A percentile compares a stretch with the other conserved stretches of the same genome.
These are phyloP conservation scores for Melampsora americana DNA, from an alignment of 1,284 basidiomycete genomes.

Conservation along the genomic window DNA sequence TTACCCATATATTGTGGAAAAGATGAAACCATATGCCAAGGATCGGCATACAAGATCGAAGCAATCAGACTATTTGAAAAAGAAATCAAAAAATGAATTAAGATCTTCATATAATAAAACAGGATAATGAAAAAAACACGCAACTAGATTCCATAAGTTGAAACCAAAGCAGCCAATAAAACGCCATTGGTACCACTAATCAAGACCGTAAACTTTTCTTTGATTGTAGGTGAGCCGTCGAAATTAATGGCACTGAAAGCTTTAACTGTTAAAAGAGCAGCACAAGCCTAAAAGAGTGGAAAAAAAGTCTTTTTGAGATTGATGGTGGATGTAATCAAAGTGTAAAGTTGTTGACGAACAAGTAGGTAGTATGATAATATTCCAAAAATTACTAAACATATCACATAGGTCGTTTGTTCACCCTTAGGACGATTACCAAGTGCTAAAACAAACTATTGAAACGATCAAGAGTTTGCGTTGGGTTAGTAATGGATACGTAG, in stretches of 20 bases:
- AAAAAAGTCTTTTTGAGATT: not conserved
- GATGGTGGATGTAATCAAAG: slow-evolving; percentile 6
- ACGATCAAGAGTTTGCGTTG: not conserved
- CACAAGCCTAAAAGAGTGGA: slow-evolving; percentile 24
- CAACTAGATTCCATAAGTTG: slow-evolving; percentile 67
- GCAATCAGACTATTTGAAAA: slow-evolving; percentile 60
- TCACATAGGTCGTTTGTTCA: slow-evolving; percentile 74
- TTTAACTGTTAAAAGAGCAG: slow-evolving; percentile 27
- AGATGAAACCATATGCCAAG: slow-evolving; percentile 97
- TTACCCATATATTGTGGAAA: slow-evolving; percentile 77
- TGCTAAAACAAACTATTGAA: slow-evolving; percentile 72
- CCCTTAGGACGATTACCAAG: slow-evolving; percentile 90
- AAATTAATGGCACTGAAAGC: slow-evolving; percentile 28
- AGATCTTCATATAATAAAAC: not conserved
- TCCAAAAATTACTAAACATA: slow-evolving; percentile 68
- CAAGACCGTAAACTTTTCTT: slow-evolving; percentile 58
- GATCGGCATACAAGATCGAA: slow-evolving; percentile 90
- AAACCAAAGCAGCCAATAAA: slow-evolving; percentile 78
- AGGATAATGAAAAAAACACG: not conserved
- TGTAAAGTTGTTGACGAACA: slow-evolving; percentile 47
- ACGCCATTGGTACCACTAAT: slow-evolving; percentile 74
- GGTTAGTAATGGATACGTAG: not conserved
- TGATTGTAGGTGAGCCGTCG: slow-evolving; percentile 31
- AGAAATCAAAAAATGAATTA: slow-evolving; percentile 53
- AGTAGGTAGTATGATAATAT: slow-evolving; percentile 52